Conservation (phyloP, 108 stramenopile genomes). For the Bacterosira constricta region DNA sequence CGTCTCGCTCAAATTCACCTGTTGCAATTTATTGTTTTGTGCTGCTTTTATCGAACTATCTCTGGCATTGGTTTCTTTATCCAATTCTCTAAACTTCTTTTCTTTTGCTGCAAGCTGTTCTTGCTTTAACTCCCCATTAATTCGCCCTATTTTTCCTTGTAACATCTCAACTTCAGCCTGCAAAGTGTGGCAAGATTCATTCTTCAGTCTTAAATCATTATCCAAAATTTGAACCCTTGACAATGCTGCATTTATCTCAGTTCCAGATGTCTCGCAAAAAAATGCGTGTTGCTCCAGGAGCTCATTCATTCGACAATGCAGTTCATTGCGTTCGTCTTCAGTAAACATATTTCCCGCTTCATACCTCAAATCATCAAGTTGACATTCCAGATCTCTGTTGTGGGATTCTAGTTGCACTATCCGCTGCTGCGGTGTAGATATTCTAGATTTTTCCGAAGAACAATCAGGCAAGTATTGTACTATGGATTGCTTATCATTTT, state of each 20-base stretch:
- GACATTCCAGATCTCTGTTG: constrained; percentile 1
- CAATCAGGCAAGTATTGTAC: no score
- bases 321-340: not conserved
- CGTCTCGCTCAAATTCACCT: no score
- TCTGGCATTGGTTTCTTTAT: not conserved
- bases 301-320: not conserved
- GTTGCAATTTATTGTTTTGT: no score
- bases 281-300: constrained; percentile 11
- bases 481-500: no score
- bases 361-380: not conserved
- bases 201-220: not conserved
- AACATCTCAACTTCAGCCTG: constrained; percentile 8
- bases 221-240: constrained; percentile 11
- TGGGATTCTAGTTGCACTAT: not conserved
- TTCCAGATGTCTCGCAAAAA: constrained; percentile 11
- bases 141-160: not conserved
- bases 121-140: not conserved
- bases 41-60: not conserved
- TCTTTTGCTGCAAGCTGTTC: constrained; percentile 3
- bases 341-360: not conserved
- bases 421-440: not conserved
- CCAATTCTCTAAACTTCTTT: not conserved
- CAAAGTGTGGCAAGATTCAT: constrained; percentile 2
- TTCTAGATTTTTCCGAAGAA: no score
- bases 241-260: constrained; percentile 6